Evolutionary conservation across 305 asterid species (phyloP).

Genomic region (Fraxinus velutina): DNA sequence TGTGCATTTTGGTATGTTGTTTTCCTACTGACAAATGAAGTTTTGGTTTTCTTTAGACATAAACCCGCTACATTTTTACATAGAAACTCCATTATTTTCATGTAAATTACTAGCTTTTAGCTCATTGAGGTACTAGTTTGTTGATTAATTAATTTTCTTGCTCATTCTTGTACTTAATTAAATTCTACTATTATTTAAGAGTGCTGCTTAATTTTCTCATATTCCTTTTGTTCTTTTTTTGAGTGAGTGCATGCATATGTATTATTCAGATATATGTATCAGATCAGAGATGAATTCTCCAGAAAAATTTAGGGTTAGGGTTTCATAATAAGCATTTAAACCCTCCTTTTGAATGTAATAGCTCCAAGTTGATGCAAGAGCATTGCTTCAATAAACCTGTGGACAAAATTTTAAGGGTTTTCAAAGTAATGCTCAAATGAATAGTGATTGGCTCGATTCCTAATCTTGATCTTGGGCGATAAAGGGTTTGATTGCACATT

Average conservation of each 20-base stretch:
- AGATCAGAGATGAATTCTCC: background rate
- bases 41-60: constrained; percentile 34
- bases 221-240: background rate
- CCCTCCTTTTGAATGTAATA: background rate
- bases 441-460: background rate
- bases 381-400: background rate
- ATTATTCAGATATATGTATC: constrained; percentile 5
- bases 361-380: background rate
- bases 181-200: constrained; percentile 13
- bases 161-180: constrained; percentile 25
- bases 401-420: background rate
- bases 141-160: constrained; percentile 11
- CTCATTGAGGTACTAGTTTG: constrained; percentile 15
- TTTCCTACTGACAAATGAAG: constrained; percentile 29
- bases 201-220: background rate
- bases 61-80: constrained; percentile 39
- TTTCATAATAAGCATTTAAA: constrained; percentile 21
- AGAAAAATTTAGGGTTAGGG: constrained; percentile 41
- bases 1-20: constrained; percentile 22
- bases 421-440: background rate
- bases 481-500: background rate
- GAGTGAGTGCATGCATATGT: constrained; percentile 20
- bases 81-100: constrained; percentile 21
- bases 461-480: background rate
- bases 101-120: constrained; percentile 34